phyloP scores from a whole-genome alignment of 139 green algal species.

The Chlamydomonas incerta region DNA sequence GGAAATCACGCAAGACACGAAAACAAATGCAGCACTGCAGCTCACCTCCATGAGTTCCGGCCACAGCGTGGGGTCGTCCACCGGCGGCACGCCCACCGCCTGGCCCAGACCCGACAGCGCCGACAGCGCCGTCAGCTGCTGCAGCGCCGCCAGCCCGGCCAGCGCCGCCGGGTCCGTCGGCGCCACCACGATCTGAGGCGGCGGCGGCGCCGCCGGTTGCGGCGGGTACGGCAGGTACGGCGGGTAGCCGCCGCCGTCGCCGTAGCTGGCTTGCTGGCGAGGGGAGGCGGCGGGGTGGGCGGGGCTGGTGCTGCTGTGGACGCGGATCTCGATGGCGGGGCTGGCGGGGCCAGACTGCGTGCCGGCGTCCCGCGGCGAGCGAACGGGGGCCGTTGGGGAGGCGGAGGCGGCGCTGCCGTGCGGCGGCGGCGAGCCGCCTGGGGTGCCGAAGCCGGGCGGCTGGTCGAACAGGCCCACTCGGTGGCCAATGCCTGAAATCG shows the following conservation, averaged over 20 bases:
- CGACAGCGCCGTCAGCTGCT: constrained; percentile 12
- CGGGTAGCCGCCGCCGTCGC: neutral
- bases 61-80: constrained; percentile 18
- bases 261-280: neutral
- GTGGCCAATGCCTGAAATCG: neutral
- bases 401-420: no score
- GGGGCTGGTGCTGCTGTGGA: neutral
- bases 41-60: constrained; percentile 27
- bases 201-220: neutral
- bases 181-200: neutral
- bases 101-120: neutral
- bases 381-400: no score
- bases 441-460: no score
- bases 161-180: neutral
- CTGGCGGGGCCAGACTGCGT: neutral
- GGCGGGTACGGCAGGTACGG: neutral
- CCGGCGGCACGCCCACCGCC: neutral
- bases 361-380: neutral
- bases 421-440: no score
- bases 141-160: constrained; percentile 13
- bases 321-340: constrained; percentile 9
- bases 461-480: neutral
- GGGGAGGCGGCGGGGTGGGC: neutral
- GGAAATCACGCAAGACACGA: no score
- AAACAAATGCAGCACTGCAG: no score